phyloP scores from a whole-genome alignment of 371 early-diverging fungal species.

The Encephalitozoon intestinalis region DNA sequence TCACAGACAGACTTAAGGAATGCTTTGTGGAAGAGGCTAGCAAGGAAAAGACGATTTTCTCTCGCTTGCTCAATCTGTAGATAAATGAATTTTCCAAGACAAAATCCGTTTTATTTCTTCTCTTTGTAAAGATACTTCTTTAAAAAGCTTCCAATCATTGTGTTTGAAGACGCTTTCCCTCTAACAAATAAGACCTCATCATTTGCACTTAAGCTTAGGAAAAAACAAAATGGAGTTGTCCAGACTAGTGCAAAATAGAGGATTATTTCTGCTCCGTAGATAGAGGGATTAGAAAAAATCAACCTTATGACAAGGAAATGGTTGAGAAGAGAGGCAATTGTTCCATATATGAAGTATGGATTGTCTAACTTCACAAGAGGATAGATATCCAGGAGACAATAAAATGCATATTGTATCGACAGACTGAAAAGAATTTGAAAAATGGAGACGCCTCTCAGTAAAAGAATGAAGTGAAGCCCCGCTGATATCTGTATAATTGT shows the following conservation, averaged over 20 bases:
- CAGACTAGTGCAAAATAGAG: conserved; percentile 59
- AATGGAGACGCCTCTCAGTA: conserved; percentile 53
- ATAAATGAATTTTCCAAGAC: neutral
- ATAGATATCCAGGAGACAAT: conserved; percentile 53
- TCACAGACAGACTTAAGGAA: conserved; percentile 22
- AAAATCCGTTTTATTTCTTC: neutral
- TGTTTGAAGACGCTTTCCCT: conserved; percentile 43
- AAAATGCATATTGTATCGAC: conserved; percentile 56
- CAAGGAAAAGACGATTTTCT: conserved; percentile 27
- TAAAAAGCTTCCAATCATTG: conserved; percentile 35
- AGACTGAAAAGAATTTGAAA: conserved; percentile 51
- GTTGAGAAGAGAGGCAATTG: conserved; percentile 57
- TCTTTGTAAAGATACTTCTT: conserved; percentile 20
- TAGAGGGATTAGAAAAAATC: conserved; percentile 34
- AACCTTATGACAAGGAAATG: conserved; percentile 56
- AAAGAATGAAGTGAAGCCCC: conserved; percentile 47
- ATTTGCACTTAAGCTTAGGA: conserved; percentile 59
- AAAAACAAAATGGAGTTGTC: conserved; percentile 60
- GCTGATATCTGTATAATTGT: conserved; percentile 41
- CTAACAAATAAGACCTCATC: conserved; percentile 52
- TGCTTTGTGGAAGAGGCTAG: conserved; percentile 16
- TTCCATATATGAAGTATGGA: conserved; percentile 56
- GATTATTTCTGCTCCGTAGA: conserved; percentile 43
- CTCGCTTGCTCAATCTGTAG: conserved; percentile 16
- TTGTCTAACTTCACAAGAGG: conserved; percentile 56